Evolutionary conservation across 2,329 filamentous ascomycete species (phyloP), one percentile per base, ranked within the genome.

Genomic region (Pseudogymnoascus sp.): DNA sequence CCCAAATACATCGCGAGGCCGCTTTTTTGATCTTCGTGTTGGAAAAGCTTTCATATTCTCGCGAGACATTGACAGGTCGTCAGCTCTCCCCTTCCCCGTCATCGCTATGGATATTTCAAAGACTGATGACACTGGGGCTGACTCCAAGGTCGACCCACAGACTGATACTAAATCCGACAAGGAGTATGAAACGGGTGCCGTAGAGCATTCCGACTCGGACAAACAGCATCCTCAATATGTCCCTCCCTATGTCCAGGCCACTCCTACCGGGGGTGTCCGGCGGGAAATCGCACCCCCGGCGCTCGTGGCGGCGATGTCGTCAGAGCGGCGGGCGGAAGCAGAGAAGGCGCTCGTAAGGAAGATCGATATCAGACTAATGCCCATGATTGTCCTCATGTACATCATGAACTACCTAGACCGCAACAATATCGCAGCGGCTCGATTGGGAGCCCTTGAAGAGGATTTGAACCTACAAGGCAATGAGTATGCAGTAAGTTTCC

Each of bases 341-440:
- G 87, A 91, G 71, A 78, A 75, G 64, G 80, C 78, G 61, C 74
- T 91, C 61, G 78, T 81, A 64, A 79, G 81, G 65, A 90, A 88
- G 73, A 84, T 90, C 62, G 88, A 91, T 71, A 68, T 82, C 8
- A 77, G 86, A 61, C 72, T 90, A 31, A 77, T 91, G 69, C 87
- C 87, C 0, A 86, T 86, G 75, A 78, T 89, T 44, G 83, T 89
- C 62, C 68, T 89, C 57, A 88, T 90, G 79, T 90, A 88, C 68
- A 86, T 89, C 68, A 77, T 89, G 77, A 89, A 88, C 69, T 88
- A 87, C 70, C 75, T 88, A 11, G 83, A 86, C 67, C 66, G 72
- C 47, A 85, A 84, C 69, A 84, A 85, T 64, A 84, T 86, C 63
- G 82, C 82, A 2, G 76, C 77, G 26, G 83, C 82, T 3, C 78